Conservation (phyloP, 768 basidiomycete genomes). For the Favolaschia claudopus region DNA sequence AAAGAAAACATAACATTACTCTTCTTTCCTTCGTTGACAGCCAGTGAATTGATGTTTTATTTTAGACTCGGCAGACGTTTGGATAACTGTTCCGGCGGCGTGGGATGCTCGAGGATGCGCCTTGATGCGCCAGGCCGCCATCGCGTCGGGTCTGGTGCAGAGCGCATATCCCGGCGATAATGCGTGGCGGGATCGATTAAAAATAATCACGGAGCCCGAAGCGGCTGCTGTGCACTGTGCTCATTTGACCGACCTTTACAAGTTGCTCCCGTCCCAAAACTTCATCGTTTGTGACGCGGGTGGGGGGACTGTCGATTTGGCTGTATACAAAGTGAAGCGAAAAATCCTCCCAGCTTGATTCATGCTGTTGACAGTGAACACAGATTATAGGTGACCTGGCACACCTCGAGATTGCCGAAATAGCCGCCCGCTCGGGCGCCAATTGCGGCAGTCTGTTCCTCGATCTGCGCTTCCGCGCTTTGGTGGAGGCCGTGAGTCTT, state of each 20-base stretch:
- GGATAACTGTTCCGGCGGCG: conserved; percentile 88
- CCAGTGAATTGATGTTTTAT: conserved; percentile 16
- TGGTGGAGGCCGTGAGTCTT: conserved; percentile 62
- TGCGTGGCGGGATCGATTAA: conserved; percentile 81
- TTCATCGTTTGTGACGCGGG: conserved; percentile 95
- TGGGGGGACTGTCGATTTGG: conserved; percentile 61
- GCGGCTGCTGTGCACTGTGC: conserved; percentile 94
- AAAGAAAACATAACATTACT: background rate
- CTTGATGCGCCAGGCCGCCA: conserved; percentile 86
- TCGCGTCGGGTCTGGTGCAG: conserved; percentile 81
- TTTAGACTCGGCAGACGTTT: conserved; percentile 58
- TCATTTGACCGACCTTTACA: conserved; percentile 80
- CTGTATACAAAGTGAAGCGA: conserved; percentile 62
- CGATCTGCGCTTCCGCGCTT: conserved; percentile 84
- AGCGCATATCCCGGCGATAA: conserved; percentile 73
- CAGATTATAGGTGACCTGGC: conserved; percentile 81
- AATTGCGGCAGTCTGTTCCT: conserved; percentile 90
- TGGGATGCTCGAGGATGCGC: conserved; percentile 90
- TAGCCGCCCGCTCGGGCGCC: conserved; percentile 86
- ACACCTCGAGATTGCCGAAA: conserved; percentile 90
- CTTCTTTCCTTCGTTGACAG: background rate
- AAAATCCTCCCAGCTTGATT: conserved; percentile 9
- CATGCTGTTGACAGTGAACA: conserved; percentile 32
- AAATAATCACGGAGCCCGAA: conserved; percentile 84
- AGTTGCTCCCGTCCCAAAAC: conserved; percentile 79